A percentile compares a stretch with the other conserved stretches of the same genome.
phyloP scores from a whole-genome alignment of 192 early-diverging fungal species.

The Entomortierella chlamydospora region DNA sequence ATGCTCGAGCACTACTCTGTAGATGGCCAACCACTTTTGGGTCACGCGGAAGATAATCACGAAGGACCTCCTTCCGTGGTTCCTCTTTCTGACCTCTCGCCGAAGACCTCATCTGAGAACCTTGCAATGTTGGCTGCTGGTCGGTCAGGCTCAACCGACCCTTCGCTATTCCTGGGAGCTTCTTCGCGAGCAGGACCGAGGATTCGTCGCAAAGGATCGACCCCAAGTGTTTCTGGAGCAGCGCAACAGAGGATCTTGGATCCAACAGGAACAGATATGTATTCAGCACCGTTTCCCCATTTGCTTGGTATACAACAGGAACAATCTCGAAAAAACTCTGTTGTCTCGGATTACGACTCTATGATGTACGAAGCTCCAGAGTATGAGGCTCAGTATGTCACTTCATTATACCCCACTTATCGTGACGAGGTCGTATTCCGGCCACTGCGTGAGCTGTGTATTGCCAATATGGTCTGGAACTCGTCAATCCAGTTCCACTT shows the following conservation, averaged over 20 bases:
- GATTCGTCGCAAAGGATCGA: conserved; percentile 40
- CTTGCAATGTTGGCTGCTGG: conserved; percentile 39
- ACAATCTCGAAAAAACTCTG: conserved; percentile 46
- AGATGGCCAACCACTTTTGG: conserved; percentile 44
- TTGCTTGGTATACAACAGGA: conserved; percentile 38
- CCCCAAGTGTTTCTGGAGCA: conserved; percentile 16
- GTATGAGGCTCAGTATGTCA: conserved; percentile 49
- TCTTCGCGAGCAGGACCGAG: conserved; percentile 27
- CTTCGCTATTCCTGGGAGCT: conserved; percentile 40
- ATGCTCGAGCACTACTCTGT: conserved; percentile 47
- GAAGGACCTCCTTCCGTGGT: conserved; percentile 30
- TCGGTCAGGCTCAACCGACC: conserved; percentile 18
- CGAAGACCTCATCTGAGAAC: conserved; percentile 49
- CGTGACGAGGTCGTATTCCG: conserved; percentile 50
- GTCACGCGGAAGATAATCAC: conserved; percentile 35
- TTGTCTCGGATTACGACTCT: conserved; percentile 46
- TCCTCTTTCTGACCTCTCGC: conserved; percentile 40
- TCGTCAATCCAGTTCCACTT: conserved; percentile 52
- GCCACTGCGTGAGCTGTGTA: conserved; percentile 46
- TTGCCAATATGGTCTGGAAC: conserved; percentile 52
- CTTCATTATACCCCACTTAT: conserved; percentile 46
- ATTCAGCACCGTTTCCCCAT: conserved; percentile 26
- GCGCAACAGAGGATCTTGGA: conserved; percentile 30
- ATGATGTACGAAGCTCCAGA: conserved; percentile 44
- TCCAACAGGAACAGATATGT: conserved; percentile 7